Conservation (phyloP, 179 eudicot genomes). For the Actinidia chinensis region DNA sequence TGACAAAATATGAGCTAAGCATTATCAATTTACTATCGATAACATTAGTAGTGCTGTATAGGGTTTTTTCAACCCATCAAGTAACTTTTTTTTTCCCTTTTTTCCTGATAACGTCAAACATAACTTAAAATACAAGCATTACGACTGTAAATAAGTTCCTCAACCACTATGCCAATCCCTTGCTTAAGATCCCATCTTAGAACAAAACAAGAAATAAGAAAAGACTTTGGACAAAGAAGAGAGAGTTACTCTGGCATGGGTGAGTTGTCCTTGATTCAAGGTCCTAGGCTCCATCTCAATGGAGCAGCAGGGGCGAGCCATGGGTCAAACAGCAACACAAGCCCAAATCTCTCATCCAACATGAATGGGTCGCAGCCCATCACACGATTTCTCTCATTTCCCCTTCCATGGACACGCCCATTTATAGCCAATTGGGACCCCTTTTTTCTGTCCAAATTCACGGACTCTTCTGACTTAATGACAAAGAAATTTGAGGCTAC, state of each 20-base stretch:
- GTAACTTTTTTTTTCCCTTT: too few species aligned
- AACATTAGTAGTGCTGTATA: too few species aligned
- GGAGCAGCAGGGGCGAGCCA: slow-evolving; percentile 36
- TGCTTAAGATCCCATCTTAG: too few species aligned
- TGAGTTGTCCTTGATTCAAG: slow-evolving; percentile 30
- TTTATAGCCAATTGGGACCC: neutral
- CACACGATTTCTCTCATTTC: neutral
- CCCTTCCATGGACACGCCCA: neutral
- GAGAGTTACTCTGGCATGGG: slow-evolving; percentile 31
- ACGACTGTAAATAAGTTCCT: too few species aligned
- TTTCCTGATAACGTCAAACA: too few species aligned
- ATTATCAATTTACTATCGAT: too few species aligned
- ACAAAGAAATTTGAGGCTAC: slow-evolving; percentile 2
- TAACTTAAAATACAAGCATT: too few species aligned
- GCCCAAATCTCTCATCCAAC: slow-evolving; percentile 6
- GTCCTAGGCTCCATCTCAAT: slow-evolving; percentile 44
- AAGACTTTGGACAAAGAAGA: neutral
- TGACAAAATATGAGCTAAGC: too few species aligned
- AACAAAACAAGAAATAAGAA: neutral
- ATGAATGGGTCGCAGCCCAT: slow-evolving; percentile 13
- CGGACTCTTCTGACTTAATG: slow-evolving; percentile 5
- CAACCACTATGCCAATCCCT: too few species aligned
- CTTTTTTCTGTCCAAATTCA: slow-evolving; percentile 2
- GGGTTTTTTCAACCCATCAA: too few species aligned
- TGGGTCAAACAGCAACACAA: neutral